Base-by-base conservation (phyloP, 176 grass and related monocot species). In the Aegilops speltoides region DNA sequence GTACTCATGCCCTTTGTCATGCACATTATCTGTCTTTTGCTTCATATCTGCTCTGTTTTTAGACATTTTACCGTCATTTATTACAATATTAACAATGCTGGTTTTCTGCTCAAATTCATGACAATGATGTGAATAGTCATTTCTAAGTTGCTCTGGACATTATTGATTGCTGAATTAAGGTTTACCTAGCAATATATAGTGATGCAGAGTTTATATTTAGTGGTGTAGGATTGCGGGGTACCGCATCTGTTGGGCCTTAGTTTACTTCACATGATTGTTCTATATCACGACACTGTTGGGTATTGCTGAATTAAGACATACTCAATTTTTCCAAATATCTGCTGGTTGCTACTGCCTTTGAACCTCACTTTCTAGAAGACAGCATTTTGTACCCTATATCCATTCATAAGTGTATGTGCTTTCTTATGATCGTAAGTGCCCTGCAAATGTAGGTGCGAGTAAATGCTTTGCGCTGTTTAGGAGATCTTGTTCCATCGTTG, bases 381-480 rank as follows among this genome's bases (percentile, higher is more conserved):
- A 69, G 43, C 41, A 52, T 75, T 83, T 14, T 83, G 67, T 62
- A 64, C 48, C 48, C 60, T 54, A 33, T 68, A 36, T 57, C 52
- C 6, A 37, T 37, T 10, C 52, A 3, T 66, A 28, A 61, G 52
- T 64, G 26, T 15, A 52, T 78, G 7, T 56, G 50, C 48, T 88
- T 89, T 22, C 40, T 67, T 73, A 65, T 81, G 9, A 82, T 87
- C 46, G 59, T 82, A 76, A 34, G 14, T 79, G 71, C 66, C 23
- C 17, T 89, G 67, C 31, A 89, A 91, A 82, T 68, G 43, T 85
- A 99, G 97, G 97, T 99, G 63, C 91, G 94, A 64, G 94, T 99
- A 64, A 99, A 94, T 93, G 97, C 97, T 10, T 45, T 99, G 83
- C 92, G 94, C 81, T 94, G 97, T 88, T 95, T 99, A 75, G 97